Base-by-base conservation (phyloP, 139 green algal species). In the Tetratostichococcus sp. region DNA sequence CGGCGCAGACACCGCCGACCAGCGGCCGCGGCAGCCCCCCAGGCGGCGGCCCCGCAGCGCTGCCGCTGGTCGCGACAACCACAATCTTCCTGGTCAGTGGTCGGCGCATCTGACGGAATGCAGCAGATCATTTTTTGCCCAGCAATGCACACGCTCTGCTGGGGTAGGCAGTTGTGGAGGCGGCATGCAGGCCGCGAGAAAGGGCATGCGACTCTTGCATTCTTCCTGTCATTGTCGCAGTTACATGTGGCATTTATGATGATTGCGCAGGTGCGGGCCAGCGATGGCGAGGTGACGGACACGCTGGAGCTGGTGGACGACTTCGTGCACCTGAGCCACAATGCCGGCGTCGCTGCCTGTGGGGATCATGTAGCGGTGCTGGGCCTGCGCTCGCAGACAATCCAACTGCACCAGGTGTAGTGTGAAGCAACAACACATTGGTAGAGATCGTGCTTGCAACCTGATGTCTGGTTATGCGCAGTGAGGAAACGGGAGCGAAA, bases 251-350 rank as follows among this genome's bases (percentile, higher is more conserved):
- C n/a, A n/a, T n/a, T n/a, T n/a, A n/a, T n/a, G n/a, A n/a, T n/a
- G n/a, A n/a, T n/a, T n/a, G n/a, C n/a, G 69, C 75, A 80, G 75
- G 35, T 80, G 23, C 39, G 43, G 8, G 30, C 65, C 21, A 67
- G 35, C 14, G 69, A 75, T 58, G 75, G 75, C 4, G 69, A 43
- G 22, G 59, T 76, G 22, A 35, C 35, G 67, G 76, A 81, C 65
- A 57, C 8, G 1, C 76, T 77, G 30, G 43, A 39, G 2, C 65
- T 81, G 23, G 25, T 33, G 25, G 65, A 77, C 31, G 76, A 81
- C 43, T 81, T 75, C 69, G 65, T 81, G 1, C 70, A 81, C 34
- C 65, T 70, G 8, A 69, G 28, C 62, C 42, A 76, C 65, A 81
- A 77, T 43, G 65, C 32, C 35, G 76, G 70, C 30, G 34, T 62